phyloP scores from a whole-genome alignment of 169 alveolate species.

The Cryptosporidium felis region DNA sequence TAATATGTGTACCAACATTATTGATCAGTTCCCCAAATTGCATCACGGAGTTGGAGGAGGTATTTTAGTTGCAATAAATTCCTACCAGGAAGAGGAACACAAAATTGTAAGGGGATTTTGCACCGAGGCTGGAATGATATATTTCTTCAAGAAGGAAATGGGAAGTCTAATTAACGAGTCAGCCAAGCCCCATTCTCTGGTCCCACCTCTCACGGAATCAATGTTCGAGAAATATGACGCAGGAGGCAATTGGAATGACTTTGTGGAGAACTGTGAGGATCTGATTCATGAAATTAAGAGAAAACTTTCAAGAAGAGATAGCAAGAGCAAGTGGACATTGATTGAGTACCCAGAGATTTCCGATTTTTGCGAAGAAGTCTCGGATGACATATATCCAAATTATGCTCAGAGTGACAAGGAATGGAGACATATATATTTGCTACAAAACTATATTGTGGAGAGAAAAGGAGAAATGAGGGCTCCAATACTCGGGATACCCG shows the following conservation, averaged over 20 bases:
- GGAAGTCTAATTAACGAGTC: conserved; percentile 52
- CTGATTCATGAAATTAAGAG: not conserved
- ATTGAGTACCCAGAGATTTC: conserved; percentile 41
- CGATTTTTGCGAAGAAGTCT: conserved; percentile 62
- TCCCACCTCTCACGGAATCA: conserved; percentile 29
- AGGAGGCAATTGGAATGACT: conserved; percentile 66
- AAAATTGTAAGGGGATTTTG: conserved; percentile 46
- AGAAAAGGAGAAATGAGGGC: conserved; percentile 25
- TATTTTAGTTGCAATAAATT: conserved; percentile 30
- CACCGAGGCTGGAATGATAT: conserved; percentile 47
- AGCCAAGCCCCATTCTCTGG: conserved; percentile 39
- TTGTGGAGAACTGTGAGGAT: conserved; percentile 61
- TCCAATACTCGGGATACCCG: conserved; percentile 56
- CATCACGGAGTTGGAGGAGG: conserved; percentile 66
- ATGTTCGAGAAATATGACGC: conserved; percentile 27
- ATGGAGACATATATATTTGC: conserved; percentile 37
- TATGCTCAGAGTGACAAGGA: conserved; percentile 1
- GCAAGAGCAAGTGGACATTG: conserved; percentile 7
- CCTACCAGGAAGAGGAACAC: conserved; percentile 58
- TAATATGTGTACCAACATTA: conserved; percentile 30
- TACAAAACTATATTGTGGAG: conserved; percentile 40
- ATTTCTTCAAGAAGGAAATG: conserved; percentile 49
- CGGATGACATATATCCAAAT: conserved; percentile 68
- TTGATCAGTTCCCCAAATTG: conserved; percentile 29
- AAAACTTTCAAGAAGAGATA: not conserved